Evolutionary conservation across 2,329 filamentous ascomycete genomes (phyloP), one percentile per base, ranked within the genome.

Genomic region (Hypoxylon sp.): DNA sequence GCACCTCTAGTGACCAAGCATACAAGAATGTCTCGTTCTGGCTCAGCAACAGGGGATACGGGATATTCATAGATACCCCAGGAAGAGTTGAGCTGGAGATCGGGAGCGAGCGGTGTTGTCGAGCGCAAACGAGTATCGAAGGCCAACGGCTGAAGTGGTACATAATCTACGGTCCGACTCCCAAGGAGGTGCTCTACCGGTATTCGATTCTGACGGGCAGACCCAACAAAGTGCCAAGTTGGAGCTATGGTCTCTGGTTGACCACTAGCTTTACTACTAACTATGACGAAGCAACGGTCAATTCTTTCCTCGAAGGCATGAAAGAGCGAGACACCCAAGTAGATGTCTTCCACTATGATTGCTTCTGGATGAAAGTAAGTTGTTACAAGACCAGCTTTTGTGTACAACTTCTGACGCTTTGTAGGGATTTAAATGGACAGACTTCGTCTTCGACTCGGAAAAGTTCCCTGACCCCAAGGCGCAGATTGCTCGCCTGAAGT

Each of bases 231-330:
- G 85, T 92, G 1, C 91, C 91, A 0, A 84, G 85, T 27, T 94
- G 91, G 91, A 92, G 89, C 67, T 93, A 89, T 68, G 91, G 91
- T 1, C 82, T 93, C 7, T 93, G 91, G 91, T 82, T 94, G 19
- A 92, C 88, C 59, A 94, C 91, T 12, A 90, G 87, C 65, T 93
- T 92, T 78, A 92, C 90, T 1, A 92, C 90, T 2, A 86, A 87
- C 67, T 93, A 93, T 74, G 88, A 91, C 67, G 90, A 92, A 76
- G 76, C 83, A 19, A 92, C 90, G 0, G 90, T 92, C 25, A 87
- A 82, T 47, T 82, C 83, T 8, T 92, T 92, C 76, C 83, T 92
- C 21, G 85, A 91, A 70, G 89, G 89, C 9, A 92, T 93, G 87
- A 84, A 83, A 66, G 81, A 85, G 51, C 85, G 88, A 1, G 84